Evolutionary conservation across 169 alveolate species (phyloP).

Genomic region (Plasmodium knowlesi): DNA sequence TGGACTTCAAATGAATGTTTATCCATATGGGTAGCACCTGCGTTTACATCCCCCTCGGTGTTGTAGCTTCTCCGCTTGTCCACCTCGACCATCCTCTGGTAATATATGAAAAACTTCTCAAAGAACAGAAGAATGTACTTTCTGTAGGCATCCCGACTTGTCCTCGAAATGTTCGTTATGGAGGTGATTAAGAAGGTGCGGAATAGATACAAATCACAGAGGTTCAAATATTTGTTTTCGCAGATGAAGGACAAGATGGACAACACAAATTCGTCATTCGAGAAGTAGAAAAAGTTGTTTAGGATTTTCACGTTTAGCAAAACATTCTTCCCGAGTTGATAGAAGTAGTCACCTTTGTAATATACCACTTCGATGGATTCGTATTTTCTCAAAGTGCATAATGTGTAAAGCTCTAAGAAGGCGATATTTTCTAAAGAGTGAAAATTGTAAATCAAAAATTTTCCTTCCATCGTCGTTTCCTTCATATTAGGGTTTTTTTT

Average conservation of each 20-base stretch:
- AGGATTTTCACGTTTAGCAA: constrained; percentile 54
- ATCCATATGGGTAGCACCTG: not conserved
- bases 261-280: constrained; percentile 62
- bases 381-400: constrained; percentile 61
- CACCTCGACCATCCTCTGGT: constrained; percentile 66
- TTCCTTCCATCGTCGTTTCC: not conserved
- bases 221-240: constrained; percentile 72
- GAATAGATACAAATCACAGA: constrained; percentile 62
- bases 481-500: not conserved
- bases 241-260: constrained; percentile 64
- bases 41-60: not conserved
- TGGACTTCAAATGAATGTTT: not conserved
- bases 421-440: constrained; percentile 54
- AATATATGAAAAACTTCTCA: constrained; percentile 59
- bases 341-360: constrained; percentile 42
- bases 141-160: constrained; percentile 63
- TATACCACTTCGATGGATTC: constrained; percentile 23
- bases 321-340: constrained; percentile 16
- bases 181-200: constrained; percentile 47
- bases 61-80: constrained; percentile 7
- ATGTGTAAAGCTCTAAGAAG: constrained; percentile 48
- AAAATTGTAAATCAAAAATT: constrained; percentile 41
- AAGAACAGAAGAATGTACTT: constrained; percentile 60
- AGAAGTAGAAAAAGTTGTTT: constrained; percentile 34
- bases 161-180: constrained; percentile 54